Base-by-base conservation (phyloP, 2,329 filamentous ascomycete species). In the Hypoxylon sp. region DNA sequence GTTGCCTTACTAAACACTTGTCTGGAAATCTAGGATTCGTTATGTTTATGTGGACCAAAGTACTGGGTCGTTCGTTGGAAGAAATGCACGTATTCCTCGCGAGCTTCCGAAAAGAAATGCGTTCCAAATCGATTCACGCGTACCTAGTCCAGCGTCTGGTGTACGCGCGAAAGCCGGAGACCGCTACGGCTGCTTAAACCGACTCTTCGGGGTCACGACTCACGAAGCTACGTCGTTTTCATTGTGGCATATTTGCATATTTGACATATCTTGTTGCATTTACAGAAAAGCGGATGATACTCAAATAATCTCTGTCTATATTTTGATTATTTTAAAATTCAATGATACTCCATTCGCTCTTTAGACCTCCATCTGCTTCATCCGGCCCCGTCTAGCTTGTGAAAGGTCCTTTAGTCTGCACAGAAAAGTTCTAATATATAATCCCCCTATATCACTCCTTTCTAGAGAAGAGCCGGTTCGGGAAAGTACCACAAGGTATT, bases 81-180 rank as follows among this genome's bases (percentile, higher is more conserved):
- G 71, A 73, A 37, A 71, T 73, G 71, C 67, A 70, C 3, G 59
- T 72, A 11, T 73, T 70, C 58, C 67, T 73, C 21, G 67, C 67
- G 27, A 24, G 8, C 3, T 72, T 61, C 54, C 71, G 71, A 17
- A 70, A 62, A 27, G 71, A 71, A 47, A 29, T 73, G 21, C 69
- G 71, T 15, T 46, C 46, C 4, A 59, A 32, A 21, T 60, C 55
- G 6, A 62, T 67, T 10, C 69, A 72, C 35, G 55, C 60, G 15
- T 73, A 73, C 17, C 35, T 73, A 5, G 65, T 67, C 10, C 71
- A 73, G 55, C 65, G 65, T 17, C 37, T 73, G 15, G 69, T 73
- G 8, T 73, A 68, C 19, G 71, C 67, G 6, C 64, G 61, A 60
- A 73, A 73, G 65, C 71, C 71, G 8, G 63, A 67, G 17, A 52